These are phyloP conservation scores for Scheffersomyces amazonensis DNA, from an alignment of 805 yeast species.

Conservation along the genomic window DNA sequence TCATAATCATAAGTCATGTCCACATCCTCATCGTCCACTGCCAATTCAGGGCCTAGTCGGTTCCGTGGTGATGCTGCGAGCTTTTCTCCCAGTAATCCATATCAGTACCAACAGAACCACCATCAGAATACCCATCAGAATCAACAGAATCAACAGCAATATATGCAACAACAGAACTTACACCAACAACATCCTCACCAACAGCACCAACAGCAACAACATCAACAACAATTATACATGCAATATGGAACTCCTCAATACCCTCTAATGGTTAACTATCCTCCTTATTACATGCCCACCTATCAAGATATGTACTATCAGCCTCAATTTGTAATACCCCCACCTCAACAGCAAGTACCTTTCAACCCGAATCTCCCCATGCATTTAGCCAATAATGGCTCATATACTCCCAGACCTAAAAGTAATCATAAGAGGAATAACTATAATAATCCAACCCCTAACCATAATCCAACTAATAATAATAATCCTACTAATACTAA, in stretches of 20 bases:
- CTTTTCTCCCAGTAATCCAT: slow-evolving; percentile 27
- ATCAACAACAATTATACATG: slow-evolving; percentile 12
- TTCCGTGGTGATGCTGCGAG: slow-evolving; percentile 39
- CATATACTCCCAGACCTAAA: not conserved
- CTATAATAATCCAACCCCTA: not conserved
- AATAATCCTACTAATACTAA: not conserved
- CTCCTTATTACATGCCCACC: slow-evolving; percentile 8
- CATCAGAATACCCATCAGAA: slow-evolving; percentile 1
- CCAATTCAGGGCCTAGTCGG: slow-evolving; percentile 29
- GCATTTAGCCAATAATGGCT: not conserved
- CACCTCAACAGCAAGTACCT: not conserved
- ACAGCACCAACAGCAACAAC: slow-evolving; percentile 7
- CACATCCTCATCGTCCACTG: slow-evolving; percentile 20
- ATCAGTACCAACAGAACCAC: slow-evolving; percentile 5
- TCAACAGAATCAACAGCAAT: slow-evolving; percentile 1
- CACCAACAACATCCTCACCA: slow-evolving; percentile 4
- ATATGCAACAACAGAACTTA: slow-evolving; percentile 6
- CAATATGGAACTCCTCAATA: slow-evolving; percentile 12
- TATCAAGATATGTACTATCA: slow-evolving; percentile 6
- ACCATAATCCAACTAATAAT: not conserved
- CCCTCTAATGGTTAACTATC: slow-evolving; percentile 11
- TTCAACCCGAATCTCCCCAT: not conserved
- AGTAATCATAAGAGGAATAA: slow-evolving; percentile 1
- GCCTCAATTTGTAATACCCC: slow-evolving; percentile 2
- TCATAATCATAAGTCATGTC: slow-evolving; percentile 12